Percentiles rank a stretch among this genome's conserved stretches.
Conservation (phyloP, 345 rosid species). For the Carallia pectinifolia region DNA sequence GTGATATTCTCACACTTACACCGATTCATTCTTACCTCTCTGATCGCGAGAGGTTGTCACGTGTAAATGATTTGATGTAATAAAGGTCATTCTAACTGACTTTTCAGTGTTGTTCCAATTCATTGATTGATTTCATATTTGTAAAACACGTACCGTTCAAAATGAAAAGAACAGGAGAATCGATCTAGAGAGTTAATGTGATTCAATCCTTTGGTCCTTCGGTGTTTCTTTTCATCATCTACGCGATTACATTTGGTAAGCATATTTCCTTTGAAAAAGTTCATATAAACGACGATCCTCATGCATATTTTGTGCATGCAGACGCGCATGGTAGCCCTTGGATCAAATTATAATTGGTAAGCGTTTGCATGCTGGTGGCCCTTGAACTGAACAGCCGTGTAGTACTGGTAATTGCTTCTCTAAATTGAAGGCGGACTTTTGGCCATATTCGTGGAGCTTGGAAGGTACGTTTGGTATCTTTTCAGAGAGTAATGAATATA, state of each 20-base stretch:
- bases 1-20: slow-evolving; percentile 40
- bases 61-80: slow-evolving; percentile 50
- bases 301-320: too few species aligned
- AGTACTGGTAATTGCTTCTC: too few species aligned
- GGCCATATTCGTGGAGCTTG: neutral
- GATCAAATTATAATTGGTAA: too few species aligned
- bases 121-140: slow-evolving; percentile 24
- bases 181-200: neutral
- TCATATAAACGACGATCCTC: too few species aligned
- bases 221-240: neutral
- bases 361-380: too few species aligned
- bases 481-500: too few species aligned
- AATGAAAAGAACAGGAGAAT: slow-evolving; percentile 1
- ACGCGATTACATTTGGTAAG: neutral
- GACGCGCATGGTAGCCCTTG: too few species aligned
- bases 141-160: slow-evolving; percentile 20
- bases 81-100: slow-evolving; percentile 30
- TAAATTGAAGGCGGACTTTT: neutral
- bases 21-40: slow-evolving; percentile 40
- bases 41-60: slow-evolving; percentile 22
- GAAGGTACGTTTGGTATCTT: neutral
- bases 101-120: slow-evolving; percentile 6
- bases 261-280: neutral
- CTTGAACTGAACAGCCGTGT: too few species aligned
- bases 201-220: too few species aligned